phyloP scores from a whole-genome alignment of 2,329 filamentous ascomycete genomes.

The Epichloe scottii region DNA sequence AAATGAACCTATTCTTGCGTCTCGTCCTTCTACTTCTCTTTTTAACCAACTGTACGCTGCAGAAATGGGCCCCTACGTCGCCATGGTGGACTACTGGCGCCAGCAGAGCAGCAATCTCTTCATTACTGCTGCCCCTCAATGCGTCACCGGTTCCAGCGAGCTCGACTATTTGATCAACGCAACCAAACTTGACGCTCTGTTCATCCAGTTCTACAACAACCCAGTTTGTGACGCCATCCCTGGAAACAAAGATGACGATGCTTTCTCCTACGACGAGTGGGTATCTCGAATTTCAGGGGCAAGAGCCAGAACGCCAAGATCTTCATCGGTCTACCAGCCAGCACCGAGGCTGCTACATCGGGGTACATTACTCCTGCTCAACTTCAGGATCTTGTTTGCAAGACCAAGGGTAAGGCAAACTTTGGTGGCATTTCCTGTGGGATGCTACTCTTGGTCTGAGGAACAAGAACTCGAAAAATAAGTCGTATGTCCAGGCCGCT shows the following conservation, averaged over 20 bases:
- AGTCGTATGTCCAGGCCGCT: constrained; percentile 25
- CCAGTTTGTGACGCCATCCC: constrained; percentile 22
- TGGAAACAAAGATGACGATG: constrained; percentile 16
- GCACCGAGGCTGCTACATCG: constrained; percentile 13
- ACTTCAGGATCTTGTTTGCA: constrained; percentile 26
- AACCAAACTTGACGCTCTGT: constrained; percentile 29
- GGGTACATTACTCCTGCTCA: constrained; percentile 23
- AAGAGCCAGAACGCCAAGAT: constrained; percentile 30
- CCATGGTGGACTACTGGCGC: constrained; percentile 25
- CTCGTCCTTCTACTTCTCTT: no score
- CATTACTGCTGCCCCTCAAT: constrained; percentile 34
- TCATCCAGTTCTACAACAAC: constrained; percentile 40
- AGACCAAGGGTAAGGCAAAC: constrained; percentile 21
- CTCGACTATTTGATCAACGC: constrained; percentile 27
- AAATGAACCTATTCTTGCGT: constrained; percentile 5
- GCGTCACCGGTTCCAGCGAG: constrained; percentile 19
- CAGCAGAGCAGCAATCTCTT: constrained; percentile 17
- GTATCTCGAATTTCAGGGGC: constrained; percentile 20
- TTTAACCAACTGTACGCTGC: no score
- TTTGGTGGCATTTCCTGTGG: constrained; percentile 36
- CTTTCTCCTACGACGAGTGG: constrained; percentile 34
- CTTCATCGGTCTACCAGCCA: constrained; percentile 30
- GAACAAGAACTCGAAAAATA: constrained; percentile 22
- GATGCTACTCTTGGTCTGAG: constrained; percentile 24
- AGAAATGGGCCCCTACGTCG: constrained; percentile 25